Evolutionary conservation across 768 basidiomycete species (phyloP).

Genomic region (Chalciporus pseudorubinellus): DNA sequence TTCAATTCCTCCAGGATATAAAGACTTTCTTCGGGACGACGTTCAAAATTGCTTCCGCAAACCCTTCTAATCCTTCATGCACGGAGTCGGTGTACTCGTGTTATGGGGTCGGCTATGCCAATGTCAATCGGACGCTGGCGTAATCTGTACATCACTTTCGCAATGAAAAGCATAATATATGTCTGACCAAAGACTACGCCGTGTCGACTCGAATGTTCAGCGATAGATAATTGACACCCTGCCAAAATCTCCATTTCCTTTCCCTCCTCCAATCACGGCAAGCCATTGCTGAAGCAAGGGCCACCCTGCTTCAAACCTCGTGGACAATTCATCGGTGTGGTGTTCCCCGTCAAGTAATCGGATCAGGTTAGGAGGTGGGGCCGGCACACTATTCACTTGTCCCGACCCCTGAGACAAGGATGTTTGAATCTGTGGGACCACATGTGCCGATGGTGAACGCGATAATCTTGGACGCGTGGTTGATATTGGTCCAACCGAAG

Average conservation of each 20-base stretch:
- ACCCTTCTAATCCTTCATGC: slow-evolving; percentile 48
- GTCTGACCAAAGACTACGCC: background rate
- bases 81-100: slow-evolving; percentile 80
- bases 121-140: slow-evolving; percentile 76
- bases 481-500: slow-evolving; percentile 23
- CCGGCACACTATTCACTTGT: slow-evolving; percentile 17
- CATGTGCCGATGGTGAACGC: slow-evolving; percentile 58
- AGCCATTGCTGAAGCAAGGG: slow-evolving; percentile 75
- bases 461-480: slow-evolving; percentile 48
- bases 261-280: slow-evolving; percentile 54
- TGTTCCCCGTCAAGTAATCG: slow-evolving; percentile 82
- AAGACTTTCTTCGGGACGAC: slow-evolving; percentile 83
- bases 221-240: slow-evolving; percentile 76
- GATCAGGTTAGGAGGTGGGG: slow-evolving; percentile 52
- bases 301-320: slow-evolving; percentile 83
- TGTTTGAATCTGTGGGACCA: slow-evolving; percentile 34
- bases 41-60: slow-evolving; percentile 81
- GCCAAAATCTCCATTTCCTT: slow-evolving; percentile 67
- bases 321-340: slow-evolving; percentile 87
- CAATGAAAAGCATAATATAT: background rate
- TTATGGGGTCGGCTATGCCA: slow-evolving; percentile 89
- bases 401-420: slow-evolving; percentile 25
- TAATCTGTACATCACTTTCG: slow-evolving; percentile 29
- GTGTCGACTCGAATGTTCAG: slow-evolving; percentile 34
- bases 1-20: slow-evolving; percentile 87